Evolutionary conservation across 208 protist genomes (phyloP).

Genomic region (Crithidia expoeki): DNA sequence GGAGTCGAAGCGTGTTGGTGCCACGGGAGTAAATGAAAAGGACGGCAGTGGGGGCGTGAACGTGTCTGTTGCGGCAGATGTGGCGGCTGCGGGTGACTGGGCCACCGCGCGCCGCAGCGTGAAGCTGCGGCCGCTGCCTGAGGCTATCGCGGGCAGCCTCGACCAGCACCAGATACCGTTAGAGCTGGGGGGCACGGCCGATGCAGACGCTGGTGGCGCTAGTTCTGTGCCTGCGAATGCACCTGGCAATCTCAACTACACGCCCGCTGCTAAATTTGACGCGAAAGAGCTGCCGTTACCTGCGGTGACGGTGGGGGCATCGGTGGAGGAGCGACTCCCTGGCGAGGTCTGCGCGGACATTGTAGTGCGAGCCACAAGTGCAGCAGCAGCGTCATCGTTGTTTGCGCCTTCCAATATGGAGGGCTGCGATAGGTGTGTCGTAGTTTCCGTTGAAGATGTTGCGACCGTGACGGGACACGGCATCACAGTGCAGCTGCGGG

Average conservation of each 20-base stretch:
- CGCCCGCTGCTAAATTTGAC: too few relatives aligned
- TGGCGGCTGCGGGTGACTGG: slow-evolving; percentile 21
- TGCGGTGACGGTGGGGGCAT: background rate
- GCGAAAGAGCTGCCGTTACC: background rate
- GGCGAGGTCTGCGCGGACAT: slow-evolving; percentile 14
- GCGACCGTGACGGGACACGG: background rate
- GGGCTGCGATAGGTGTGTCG: slow-evolving; percentile 11
- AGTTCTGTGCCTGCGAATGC: background rate
- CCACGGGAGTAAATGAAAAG: too few relatives aligned
- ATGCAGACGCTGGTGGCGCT: too few relatives aligned
- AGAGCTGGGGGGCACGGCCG: slow-evolving; percentile 37
- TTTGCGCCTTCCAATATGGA: background rate
- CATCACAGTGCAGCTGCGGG: slow-evolving; percentile 34
- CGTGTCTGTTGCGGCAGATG: background rate
- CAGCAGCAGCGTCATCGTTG: background rate
- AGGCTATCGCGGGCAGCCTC: slow-evolving; percentile 38
- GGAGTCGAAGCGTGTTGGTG: background rate
- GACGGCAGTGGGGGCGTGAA: background rate
- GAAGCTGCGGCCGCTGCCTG: slow-evolving; percentile 33
- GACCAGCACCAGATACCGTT: slow-evolving; percentile 63
- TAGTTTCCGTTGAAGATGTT: background rate
- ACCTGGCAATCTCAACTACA: background rate
- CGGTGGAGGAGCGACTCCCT: slow-evolving; percentile 15
- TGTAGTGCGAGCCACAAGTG: background rate
- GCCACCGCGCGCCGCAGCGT: slow-evolving; percentile 16